Percentiles rank a stretch among this genome's conserved stretches.
These are phyloP conservation scores for Gaertneriomyces sp. DNA, from an alignment of 192 early-diverging fungal genomes.

Conservation along the genomic window DNA sequence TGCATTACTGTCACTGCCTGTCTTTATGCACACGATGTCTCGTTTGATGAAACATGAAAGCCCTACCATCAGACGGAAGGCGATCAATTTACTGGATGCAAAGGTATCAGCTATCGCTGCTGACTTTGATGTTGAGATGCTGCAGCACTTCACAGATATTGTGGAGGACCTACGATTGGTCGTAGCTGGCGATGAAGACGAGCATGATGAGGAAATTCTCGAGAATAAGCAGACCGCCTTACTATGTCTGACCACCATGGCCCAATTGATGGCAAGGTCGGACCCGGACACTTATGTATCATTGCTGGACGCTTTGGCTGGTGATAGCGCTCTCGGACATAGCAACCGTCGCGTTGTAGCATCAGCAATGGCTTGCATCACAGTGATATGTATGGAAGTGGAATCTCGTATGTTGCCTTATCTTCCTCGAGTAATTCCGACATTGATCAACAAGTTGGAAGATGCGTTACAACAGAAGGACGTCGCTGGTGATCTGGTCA, in stretches of 20 bases:
- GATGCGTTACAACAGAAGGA: conserved; percentile 14
- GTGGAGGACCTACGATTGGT: conserved; percentile 41
- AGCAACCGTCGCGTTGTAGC: conserved; percentile 28
- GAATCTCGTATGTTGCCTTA: conserved; percentile 73
- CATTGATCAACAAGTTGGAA: conserved; percentile 50
- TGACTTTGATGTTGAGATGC: conserved; percentile 44
- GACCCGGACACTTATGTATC: conserved; percentile 61
- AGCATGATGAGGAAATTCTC: conserved; percentile 29
- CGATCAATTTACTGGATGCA: conserved; percentile 70
- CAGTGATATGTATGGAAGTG: conserved; percentile 57
- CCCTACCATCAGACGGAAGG: conserved; percentile 64
- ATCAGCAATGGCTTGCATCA: conserved; percentile 53
- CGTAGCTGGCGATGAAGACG: conserved; percentile 41
- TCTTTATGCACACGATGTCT: conserved; percentile 70
- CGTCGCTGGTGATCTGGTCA: conserved; percentile 41
- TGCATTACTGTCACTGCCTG: conserved; percentile 65
- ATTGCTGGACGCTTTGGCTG: conserved; percentile 43
- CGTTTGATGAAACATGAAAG: conserved; percentile 46
- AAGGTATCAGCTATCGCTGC: conserved; percentile 52
- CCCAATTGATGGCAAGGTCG: conserved; percentile 56
- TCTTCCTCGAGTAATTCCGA: conserved; percentile 81
- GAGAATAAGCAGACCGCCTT: conserved; percentile 74
- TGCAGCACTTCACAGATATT: conserved; percentile 47
- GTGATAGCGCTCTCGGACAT: conserved; percentile 17
- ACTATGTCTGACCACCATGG: conserved; percentile 72